Evolutionary conservation across 2,329 filamentous ascomycete species (phyloP).

Genomic region (Sordariomycetes sp.): DNA sequence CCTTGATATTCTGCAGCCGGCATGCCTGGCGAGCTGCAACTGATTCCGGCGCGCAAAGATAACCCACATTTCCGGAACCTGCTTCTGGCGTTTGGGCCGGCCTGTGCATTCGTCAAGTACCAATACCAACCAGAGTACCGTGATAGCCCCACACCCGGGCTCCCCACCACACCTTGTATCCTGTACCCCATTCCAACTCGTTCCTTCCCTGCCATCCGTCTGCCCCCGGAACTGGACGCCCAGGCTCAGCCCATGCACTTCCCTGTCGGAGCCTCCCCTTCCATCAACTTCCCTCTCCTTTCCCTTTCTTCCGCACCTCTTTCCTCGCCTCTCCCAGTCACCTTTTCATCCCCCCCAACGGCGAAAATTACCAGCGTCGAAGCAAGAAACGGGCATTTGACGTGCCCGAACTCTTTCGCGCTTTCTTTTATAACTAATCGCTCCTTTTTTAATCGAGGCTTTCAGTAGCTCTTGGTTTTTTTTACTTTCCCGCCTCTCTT

Average conservation of each 20-base stretch:
- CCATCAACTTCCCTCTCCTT: constrained; percentile 6
- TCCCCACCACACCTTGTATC: constrained; percentile 1
- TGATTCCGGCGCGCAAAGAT: too few species aligned
- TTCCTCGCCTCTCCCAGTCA: constrained; percentile 10
- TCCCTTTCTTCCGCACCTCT: constrained; percentile 7
- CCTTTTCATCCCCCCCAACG: constrained; percentile 12
- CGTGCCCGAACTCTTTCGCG: constrained; percentile 11
- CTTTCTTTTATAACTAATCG: constrained; percentile 10
- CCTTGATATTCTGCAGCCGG: too few species aligned
- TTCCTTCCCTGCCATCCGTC: background rate
- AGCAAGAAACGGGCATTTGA: constrained; percentile 8
- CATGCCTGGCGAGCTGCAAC: too few species aligned
- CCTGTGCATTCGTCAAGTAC: background rate
- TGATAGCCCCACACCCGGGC: background rate
- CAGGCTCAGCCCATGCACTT: constrained; percentile 5
- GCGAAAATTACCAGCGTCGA: constrained; percentile 4
- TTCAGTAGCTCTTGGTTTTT: constrained; percentile 37
- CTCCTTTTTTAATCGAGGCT: constrained; percentile 23
- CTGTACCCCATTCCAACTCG: background rate
- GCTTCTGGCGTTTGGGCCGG: background rate
- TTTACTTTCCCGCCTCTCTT: constrained; percentile 5
- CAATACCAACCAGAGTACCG: background rate
- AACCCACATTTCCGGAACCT: too few species aligned
- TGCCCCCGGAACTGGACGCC: background rate
- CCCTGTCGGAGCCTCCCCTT: constrained; percentile 8